Conservation (phyloP, 345 rosid genomes). For the Rubroshorea leprosula region DNA sequence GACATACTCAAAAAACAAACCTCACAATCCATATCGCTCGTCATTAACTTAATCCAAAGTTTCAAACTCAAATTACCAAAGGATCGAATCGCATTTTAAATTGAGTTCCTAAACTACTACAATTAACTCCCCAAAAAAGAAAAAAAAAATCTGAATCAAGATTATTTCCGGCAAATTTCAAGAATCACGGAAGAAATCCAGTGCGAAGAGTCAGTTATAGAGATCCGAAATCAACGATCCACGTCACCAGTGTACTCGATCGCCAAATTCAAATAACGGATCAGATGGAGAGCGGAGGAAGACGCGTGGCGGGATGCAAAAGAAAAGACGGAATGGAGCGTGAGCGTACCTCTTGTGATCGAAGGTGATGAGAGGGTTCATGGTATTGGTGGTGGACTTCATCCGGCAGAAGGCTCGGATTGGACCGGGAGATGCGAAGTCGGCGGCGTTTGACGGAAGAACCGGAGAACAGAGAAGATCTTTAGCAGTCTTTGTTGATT, state of each 20-base stretch:
- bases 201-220: neutral
- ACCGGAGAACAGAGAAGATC: conserved; percentile 35
- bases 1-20: conserved; percentile 4
- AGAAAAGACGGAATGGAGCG: neutral
- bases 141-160: neutral
- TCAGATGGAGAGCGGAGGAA: neutral
- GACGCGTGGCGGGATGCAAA: conserved; percentile 19
- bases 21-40: conserved; percentile 17
- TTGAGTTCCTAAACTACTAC: conserved; percentile 8
- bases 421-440: conserved; percentile 7
- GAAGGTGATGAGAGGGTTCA: conserved; percentile 50
- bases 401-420: conserved; percentile 34
- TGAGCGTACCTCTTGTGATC: conserved; percentile 72
- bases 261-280: neutral
- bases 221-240: conserved; percentile 2
- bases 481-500: neutral
- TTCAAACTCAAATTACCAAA: conserved; percentile 8
- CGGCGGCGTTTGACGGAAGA: neutral
- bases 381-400: conserved; percentile 43
- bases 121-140: too few species aligned
- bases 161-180: too few species aligned
- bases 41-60: conserved; percentile 12
- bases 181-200: too few species aligned
- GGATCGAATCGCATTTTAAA: conserved; percentile 17
- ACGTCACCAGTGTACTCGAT: neutral